These are phyloP conservation scores for Rosa hybrid DNA, from an alignment of 331 rosid genomes.

Conservation along the genomic window DNA sequence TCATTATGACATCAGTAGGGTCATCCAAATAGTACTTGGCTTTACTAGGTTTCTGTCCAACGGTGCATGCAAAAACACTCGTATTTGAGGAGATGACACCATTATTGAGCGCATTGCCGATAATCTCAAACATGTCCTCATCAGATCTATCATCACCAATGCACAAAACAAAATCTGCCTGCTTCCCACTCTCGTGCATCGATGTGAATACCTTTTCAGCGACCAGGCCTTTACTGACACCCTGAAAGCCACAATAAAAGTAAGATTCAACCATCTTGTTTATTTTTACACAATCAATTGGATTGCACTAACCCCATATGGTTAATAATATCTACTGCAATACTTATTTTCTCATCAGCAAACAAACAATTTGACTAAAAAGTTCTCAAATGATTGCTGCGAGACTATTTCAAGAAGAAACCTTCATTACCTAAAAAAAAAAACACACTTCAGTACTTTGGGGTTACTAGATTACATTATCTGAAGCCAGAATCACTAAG, in stretches of 20 bases:
- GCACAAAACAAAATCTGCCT: conserved; percentile 52
- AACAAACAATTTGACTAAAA: neutral
- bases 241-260: conserved; percentile 27
- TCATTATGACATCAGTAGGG: conserved; percentile 46
- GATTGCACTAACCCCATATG: neutral
- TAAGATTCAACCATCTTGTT: conserved; percentile 23
- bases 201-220: conserved; percentile 49
- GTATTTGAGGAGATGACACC: conserved; percentile 41
- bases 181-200: conserved; percentile 45
- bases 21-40: conserved; percentile 61
- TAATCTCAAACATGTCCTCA: conserved; percentile 55
- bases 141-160: conserved; percentile 59
- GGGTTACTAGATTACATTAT: neutral
- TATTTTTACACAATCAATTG: neutral
- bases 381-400: neutral
- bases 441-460: neutral
- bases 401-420: neutral
- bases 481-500: neutral
- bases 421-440: neutral
- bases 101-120: conserved; percentile 37
- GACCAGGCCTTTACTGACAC: conserved; percentile 53
- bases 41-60: conserved; percentile 62
- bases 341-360: conserved; percentile 3
- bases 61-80: conserved; percentile 50
- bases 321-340: neutral